A percentile compares a stretch with the other conserved stretches of the same genome.
Evolutionary conservation across 305 asterid species (phyloP).

Genomic region (Plantago coronopus): DNA sequence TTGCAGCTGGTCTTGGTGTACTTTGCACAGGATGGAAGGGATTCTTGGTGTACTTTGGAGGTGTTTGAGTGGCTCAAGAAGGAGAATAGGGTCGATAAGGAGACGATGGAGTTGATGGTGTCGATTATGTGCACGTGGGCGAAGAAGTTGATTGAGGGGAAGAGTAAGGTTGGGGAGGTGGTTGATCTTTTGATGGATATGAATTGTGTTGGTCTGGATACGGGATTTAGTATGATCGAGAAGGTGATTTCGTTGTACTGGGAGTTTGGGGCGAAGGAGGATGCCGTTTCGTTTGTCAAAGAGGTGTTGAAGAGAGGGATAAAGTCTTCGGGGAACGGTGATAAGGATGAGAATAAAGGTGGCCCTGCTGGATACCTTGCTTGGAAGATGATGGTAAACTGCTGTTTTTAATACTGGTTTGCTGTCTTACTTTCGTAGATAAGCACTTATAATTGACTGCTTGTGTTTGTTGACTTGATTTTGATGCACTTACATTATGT

Average conservation of each 20-base stretch:
- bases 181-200: conserved; percentile 86
- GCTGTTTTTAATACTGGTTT: neutral
- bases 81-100: conserved; percentile 92
- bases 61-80: conserved; percentile 93
- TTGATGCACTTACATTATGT: no score
- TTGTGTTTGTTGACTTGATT: neutral
- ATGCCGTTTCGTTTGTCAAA: conserved; percentile 54
- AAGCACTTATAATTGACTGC: conserved; percentile 2
- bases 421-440: conserved; percentile 3
- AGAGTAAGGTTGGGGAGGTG: conserved; percentile 59
- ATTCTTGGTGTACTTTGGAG: conserved; percentile 93
- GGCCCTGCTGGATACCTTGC: conserved; percentile 93
- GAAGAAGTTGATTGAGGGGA: conserved; percentile 70
- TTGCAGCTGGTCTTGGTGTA: conserved; percentile 82
- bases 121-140: conserved; percentile 93
- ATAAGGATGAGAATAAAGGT: conserved; percentile 53
- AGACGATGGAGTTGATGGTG: conserved; percentile 93
- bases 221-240: conserved; percentile 82
- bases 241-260: conserved; percentile 85
- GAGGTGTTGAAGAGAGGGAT: conserved; percentile 78
- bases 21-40: conserved; percentile 94
- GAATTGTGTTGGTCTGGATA: conserved; percentile 89
- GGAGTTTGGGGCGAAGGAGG: conserved; percentile 70
- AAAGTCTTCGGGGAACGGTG: conserved; percentile 38
- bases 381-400: conserved; percentile 93